Base-by-base conservation (phyloP, 495 filamentous ascomycete genomes). In the Penicillium desertorum region DNA sequence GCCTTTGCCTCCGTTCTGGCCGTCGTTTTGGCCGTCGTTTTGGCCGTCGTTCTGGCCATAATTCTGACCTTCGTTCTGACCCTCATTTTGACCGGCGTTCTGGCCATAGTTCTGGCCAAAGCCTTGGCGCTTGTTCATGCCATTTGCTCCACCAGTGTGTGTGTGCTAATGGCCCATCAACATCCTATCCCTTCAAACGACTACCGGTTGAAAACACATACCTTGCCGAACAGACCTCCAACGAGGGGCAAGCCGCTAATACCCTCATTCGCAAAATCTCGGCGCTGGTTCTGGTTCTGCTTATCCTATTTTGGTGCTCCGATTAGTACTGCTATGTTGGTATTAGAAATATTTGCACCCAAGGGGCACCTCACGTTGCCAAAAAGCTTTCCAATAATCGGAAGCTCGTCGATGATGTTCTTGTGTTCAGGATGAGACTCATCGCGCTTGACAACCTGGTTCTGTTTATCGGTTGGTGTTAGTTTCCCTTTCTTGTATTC, bases 21-120 rank as follows among this genome's bases (percentile, higher is more conserved):
- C 3, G 10, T 2, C 11, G 25, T 51, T 39, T 30, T 56, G 54
- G 9, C 39, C 49, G 4, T 9, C 19, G 20, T 61, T 61, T 20
- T 61, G 59, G n/a, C 30, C 51, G 9, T 14, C 1, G 11, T 54
- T 54, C 41, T 54, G 51, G 0, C 52, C 52, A 0, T 30, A 19
- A 23, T 62, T 62, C 43, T 62, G 56, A 8, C 60, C 60, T 0
- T 44, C 16, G n/a, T 60, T 63, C 20, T 62, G 61, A 4, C 52
- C 61, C 0, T 25, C 44, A 19, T 64, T 64, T 25, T 65, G 62
- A 14, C 59, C 59, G 0, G 48, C 14, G 19, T 54, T 57, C 19
- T 57, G 51, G 5, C 22, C 44, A 5, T 50, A 42, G 29, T 60
- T 60, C 20, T 60, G 57, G 16, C 50, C 58, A 0, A 54, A 5